Base-by-base conservation (phyloP, 495 filamentous ascomycete genomes). In the Penicillium coffeae region DNA sequence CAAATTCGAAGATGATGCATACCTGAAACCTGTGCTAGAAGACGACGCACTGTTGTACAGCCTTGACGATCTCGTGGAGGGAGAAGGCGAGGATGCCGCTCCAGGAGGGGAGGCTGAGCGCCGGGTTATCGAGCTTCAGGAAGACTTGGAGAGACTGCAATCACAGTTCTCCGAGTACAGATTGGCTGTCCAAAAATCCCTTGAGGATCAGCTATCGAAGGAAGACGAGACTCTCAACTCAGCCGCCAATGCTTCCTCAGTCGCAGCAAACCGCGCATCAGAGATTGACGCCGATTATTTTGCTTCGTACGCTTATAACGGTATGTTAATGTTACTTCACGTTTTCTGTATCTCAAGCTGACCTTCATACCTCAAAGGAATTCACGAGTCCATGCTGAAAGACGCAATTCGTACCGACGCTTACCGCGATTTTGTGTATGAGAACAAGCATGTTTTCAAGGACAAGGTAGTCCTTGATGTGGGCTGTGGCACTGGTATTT, bases 331-430 rank as follows among this genome's bases (percentile, higher is more conserved):
- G 27, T 44, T 27, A 35, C 9, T 12, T 43, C 10, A 2, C 8
- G 14, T 6, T 8, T 14, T 18, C 14, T 20, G 15, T 15, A 25
- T 22, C 38, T 18, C n/a, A n/a, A n/a, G 0, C 41, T 45, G 25
- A 33, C 20, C 32, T 13, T 16, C 13, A n/a, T 38, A 9, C 14
- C 27, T 34, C 8, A 4, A 19, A 88, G 87, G 85, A 30, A 95
- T 96, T 55, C 90, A 96, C 68, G 87, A 94, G 58, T 87, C 82
- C 10, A 96, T 96, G 90, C 78, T 96, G 52, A 90, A 94, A 54
- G 84, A 88, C 54, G 64, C 72, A 0, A 71, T 87, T 20, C 76
- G 84, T 30, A 88, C 84, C 21, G 78, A 85, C 49, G 73, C 81
- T 20, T 88, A 88, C 52, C 73, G 83, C 8, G 83, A 88, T 53